phyloP scores from a whole-genome alignment of 306 rosid species.

The Quercus ilex region DNA sequence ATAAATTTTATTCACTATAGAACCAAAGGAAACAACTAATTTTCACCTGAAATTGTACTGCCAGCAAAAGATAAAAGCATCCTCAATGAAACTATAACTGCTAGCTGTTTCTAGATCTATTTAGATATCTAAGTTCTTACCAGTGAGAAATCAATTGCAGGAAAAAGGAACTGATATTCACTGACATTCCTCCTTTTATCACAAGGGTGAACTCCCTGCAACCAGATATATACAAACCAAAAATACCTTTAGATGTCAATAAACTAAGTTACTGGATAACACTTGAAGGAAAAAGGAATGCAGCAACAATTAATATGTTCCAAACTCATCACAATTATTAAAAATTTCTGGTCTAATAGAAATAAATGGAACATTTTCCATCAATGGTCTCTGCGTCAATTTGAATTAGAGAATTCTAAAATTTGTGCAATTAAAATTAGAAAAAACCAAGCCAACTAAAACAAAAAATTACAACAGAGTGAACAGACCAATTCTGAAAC shows the following conservation, averaged over 20 bases:
- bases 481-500: not conserved
- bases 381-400: not conserved
- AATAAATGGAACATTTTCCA: not conserved
- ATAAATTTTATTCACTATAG: slow-evolving; percentile 15
- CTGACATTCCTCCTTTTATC: slow-evolving; percentile 81
- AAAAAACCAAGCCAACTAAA: not conserved
- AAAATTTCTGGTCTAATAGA: not conserved
- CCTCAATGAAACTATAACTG: slow-evolving; percentile 23
- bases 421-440: not conserved
- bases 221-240: slow-evolving; percentile 14
- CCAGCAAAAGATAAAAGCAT: slow-evolving; percentile 25
- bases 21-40: slow-evolving; percentile 23
- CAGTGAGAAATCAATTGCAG: slow-evolving; percentile 85
- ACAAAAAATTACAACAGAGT: not conserved
- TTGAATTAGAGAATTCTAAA: not conserved
- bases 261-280: not conserved
- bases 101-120: not conserved
- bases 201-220: slow-evolving; percentile 91
- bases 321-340: not conserved
- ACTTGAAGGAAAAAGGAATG: not conserved
- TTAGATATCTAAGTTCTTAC: slow-evolving; percentile 32
- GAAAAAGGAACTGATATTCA: slow-evolving; percentile 71
- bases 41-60: slow-evolving; percentile 3
- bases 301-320: not conserved
- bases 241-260: slow-evolving; percentile 3